phyloP scores from a whole-genome alignment of 2,329 filamentous ascomycete genomes.

The Phaeosphaeriaceae sp. region DNA sequence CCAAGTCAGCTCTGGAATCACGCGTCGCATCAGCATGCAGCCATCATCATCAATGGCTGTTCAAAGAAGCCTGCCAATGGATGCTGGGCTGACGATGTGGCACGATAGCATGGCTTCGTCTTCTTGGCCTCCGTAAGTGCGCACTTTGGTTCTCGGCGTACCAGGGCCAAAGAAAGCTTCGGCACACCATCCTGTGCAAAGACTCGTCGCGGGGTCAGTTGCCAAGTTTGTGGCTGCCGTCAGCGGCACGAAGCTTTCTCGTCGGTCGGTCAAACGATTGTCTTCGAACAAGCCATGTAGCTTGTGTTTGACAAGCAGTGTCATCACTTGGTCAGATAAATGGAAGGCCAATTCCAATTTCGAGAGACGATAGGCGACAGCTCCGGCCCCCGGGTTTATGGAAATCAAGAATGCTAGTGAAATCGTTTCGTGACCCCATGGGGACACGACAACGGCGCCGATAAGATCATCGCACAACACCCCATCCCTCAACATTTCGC shows the following conservation, averaged over 20 bases:
- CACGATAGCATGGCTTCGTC: slow-evolving; percentile 30
- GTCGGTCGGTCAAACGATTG: slow-evolving; percentile 17
- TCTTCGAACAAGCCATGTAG: slow-evolving; percentile 33
- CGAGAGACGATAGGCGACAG: neutral
- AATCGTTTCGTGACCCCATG: slow-evolving; percentile 26
- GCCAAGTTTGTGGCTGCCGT: slow-evolving; percentile 37
- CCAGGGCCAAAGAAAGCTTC: slow-evolving; percentile 29
- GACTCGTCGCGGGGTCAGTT: slow-evolving; percentile 24
- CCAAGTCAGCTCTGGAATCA: neutral
- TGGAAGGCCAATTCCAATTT: too few species aligned
- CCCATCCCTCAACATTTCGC: slow-evolving; percentile 9
- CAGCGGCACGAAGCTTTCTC: slow-evolving; percentile 35
- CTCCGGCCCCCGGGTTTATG: neutral
- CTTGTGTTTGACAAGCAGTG: slow-evolving; percentile 20
- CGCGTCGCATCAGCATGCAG: neutral
- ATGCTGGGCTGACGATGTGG: slow-evolving; percentile 38
- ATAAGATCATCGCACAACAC: slow-evolving; percentile 30
- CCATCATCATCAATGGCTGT: slow-evolving; percentile 25
- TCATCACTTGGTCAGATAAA: neutral
- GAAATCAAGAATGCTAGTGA: neutral
- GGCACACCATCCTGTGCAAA: slow-evolving; percentile 16
- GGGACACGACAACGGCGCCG: slow-evolving; percentile 22
- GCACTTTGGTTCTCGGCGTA: slow-evolving; percentile 23
- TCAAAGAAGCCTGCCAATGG: slow-evolving; percentile 43
- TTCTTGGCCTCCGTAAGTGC: slow-evolving; percentile 39